A percentile compares a stretch with the other conserved stretches of the same genome.
Conservation (phyloP, 768 basidiomycete genomes). For the Termitomyces sp. region DNA sequence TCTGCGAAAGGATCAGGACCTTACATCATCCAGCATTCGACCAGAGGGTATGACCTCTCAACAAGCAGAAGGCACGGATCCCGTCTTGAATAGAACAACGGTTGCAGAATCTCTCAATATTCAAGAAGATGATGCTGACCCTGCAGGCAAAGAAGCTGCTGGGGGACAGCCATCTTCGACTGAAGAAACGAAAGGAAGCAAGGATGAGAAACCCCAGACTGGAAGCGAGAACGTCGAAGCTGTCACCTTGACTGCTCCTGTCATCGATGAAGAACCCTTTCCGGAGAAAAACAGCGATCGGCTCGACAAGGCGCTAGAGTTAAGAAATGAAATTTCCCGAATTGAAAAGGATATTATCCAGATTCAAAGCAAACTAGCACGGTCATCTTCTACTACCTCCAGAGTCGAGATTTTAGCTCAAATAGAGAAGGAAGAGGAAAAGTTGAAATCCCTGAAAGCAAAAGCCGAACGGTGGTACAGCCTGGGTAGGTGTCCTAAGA, state of each 20-base stretch:
- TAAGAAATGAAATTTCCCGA: slow-evolving; percentile 7
- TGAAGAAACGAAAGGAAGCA: not conserved
- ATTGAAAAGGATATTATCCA: not conserved
- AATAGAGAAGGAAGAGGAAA: no score
- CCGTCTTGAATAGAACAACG: not conserved
- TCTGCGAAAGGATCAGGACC: not conserved
- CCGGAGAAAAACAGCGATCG: slow-evolving; percentile 7
- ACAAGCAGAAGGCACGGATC: not conserved
- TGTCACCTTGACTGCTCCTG: not conserved
- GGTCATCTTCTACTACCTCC: not conserved
- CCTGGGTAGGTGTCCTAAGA: no score
- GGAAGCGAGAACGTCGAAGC: not conserved
- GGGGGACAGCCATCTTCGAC: not conserved
- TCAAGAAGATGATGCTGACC: not conserved
- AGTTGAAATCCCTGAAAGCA: no score
- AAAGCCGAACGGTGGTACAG: no score
- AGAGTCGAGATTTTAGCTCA: no score
- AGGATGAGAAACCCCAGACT: not conserved
- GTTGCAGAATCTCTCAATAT: not conserved
- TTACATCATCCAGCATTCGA: not conserved
- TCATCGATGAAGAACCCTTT: slow-evolving; percentile 4
- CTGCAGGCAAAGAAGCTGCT: not conserved
- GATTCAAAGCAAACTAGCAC: not conserved
- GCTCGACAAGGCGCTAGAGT: slow-evolving; percentile 7
- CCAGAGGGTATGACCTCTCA: not conserved